Conservation (phyloP, 768 basidiomycete genomes). For the Amanita subjunquillea region DNA sequence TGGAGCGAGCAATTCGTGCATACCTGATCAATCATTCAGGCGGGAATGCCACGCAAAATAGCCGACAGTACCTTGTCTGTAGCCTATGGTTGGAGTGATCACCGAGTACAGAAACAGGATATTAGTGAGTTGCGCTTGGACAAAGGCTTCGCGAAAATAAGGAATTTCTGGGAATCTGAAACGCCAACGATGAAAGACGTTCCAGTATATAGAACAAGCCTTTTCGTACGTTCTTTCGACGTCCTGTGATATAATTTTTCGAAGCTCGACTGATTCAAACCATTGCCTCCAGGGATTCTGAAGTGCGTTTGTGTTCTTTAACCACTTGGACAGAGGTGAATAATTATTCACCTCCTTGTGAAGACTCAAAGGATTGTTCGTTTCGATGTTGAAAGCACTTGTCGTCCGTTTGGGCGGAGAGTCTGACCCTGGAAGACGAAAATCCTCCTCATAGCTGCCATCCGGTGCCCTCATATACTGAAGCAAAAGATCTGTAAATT, state of each 20-base stretch:
- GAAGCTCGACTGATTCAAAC: constrained; percentile 83
- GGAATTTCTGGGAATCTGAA: constrained; percentile 88
- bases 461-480: constrained; percentile 80
- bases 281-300: constrained; percentile 95
- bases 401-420: constrained; percentile 21
- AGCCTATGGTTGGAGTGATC: constrained; percentile 75
- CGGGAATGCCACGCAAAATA: neutral
- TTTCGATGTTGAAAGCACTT: constrained; percentile 40
- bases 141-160: constrained; percentile 71
- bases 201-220: neutral
- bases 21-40: constrained; percentile 37
- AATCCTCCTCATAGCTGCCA: constrained; percentile 68
- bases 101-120: constrained; percentile 80
- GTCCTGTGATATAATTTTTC: constrained; percentile 86
- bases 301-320: neutral
- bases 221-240: constrained; percentile 84
- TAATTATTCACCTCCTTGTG: constrained; percentile 48
- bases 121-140: constrained; percentile 75
- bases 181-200: neutral
- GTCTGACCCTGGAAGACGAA: constrained; percentile 42
- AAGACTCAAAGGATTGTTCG: constrained; percentile 75
- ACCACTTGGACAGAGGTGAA: neutral
- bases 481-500: constrained; percentile 47
- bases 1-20: constrained; percentile 94
- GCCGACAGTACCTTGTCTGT: constrained; percentile 57